Evolutionary conservation across 371 early-diverging fungal species (phyloP).

Genomic region (Mucor saturninus): DNA sequence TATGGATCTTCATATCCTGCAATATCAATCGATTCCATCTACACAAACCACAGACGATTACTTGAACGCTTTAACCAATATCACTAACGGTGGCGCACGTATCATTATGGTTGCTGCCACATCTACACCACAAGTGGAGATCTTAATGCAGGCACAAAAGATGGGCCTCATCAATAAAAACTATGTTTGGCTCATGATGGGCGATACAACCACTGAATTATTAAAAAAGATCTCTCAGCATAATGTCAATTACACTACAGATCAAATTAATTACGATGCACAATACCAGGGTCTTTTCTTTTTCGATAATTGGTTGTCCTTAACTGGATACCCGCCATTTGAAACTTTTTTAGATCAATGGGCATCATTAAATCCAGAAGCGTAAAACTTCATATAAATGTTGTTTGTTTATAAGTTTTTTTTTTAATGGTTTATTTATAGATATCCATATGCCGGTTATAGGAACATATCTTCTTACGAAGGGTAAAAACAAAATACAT

Average conservation of each 20-base stretch:
- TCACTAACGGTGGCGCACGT: constrained; percentile 46
- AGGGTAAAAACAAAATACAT: constrained; percentile 40
- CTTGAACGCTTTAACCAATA: constrained; percentile 27
- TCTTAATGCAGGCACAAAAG: constrained; percentile 43
- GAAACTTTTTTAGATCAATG: constrained; percentile 59
- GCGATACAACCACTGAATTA: constrained; percentile 43
- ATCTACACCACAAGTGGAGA: constrained; percentile 26
- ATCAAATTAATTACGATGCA: constrained; percentile 31
- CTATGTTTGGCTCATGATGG: constrained; percentile 63
- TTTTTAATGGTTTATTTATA: constrained; percentile 17
- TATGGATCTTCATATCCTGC: constrained; percentile 40
- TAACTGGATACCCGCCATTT: constrained; percentile 59
- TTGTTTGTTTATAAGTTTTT: neutral
- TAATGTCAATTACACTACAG: constrained; percentile 26
- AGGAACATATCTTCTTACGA: constrained; percentile 62
- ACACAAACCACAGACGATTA: constrained; percentile 26
- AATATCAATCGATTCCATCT: constrained; percentile 39
- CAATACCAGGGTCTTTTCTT: constrained; percentile 57
- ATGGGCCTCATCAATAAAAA: constrained; percentile 39
- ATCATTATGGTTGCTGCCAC: constrained; percentile 50
- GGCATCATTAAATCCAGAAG: constrained; percentile 46
- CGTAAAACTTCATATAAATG: constrained; percentile 32
- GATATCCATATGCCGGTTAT: constrained; percentile 63
- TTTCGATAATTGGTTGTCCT: constrained; percentile 60
- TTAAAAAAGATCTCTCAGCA: constrained; percentile 24